These are phyloP conservation scores for Chaetothyriales sp. DNA, from an alignment of 2,329 filamentous ascomycete species.

Conservation along the genomic window DNA sequence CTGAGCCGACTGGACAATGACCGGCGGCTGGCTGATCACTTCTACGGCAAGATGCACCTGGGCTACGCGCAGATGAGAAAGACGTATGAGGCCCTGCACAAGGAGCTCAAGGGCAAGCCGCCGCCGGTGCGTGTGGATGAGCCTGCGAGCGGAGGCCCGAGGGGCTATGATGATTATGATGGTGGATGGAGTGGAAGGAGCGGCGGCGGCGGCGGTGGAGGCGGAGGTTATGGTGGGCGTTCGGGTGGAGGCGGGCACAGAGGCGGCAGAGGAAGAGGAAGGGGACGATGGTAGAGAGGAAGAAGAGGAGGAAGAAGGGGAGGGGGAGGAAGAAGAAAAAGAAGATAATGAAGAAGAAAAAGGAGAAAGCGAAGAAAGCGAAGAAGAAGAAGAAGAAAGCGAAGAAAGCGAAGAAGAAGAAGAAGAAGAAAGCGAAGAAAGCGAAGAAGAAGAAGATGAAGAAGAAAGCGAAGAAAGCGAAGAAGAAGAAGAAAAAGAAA, in stretches of 20 bases:
- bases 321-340: no score
- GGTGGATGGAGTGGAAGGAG: slow-evolving; percentile 39
- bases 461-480: no score
- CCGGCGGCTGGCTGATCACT: slow-evolving; percentile 83
- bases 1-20: slow-evolving; percentile 88
- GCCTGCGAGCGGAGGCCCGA: slow-evolving; percentile 23
- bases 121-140: slow-evolving; percentile 43
- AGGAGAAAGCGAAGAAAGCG: no score
- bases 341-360: no score
- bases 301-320: no score
- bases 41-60: slow-evolving; percentile 98
- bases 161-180: slow-evolving; percentile 36
- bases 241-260: slow-evolving; percentile 28
- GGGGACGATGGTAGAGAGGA: slow-evolving; percentile 13
- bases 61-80: slow-evolving; percentile 98
- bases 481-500: no score
- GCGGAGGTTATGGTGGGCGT: slow-evolving; percentile 33
- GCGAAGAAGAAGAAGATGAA: no score
- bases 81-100: slow-evolving; percentile 73
- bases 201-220: slow-evolving; percentile 36
- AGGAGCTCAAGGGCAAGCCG: slow-evolving; percentile 64
- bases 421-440: no score
- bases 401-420: no score
- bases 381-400: no score
- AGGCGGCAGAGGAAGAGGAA: slow-evolving; percentile 22